Percentiles rank a stretch among this genome's conserved stretches.
These are phyloP conservation scores for Colletotrichum sp. DNA, from an alignment of 2,329 filamentous ascomycete species.

Conservation along the genomic window DNA sequence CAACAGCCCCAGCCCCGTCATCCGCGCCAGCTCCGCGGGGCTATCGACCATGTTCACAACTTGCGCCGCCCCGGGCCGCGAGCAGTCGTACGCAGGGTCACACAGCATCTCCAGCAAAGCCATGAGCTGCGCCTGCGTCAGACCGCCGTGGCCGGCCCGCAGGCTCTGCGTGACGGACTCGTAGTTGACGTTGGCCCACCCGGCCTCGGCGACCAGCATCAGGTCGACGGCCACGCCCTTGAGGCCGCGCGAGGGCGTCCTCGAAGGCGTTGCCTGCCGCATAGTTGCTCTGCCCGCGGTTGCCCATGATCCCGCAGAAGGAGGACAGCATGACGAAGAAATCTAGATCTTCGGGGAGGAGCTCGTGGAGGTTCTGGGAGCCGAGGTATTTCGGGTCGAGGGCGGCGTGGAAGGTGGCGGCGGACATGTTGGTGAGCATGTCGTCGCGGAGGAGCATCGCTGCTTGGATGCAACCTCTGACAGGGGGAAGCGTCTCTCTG, in stretches of 20 bases:
- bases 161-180: not conserved
- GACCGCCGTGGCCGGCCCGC: not conserved
- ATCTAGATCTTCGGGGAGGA: slow-evolving; percentile 33
- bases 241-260: slow-evolving; percentile 40
- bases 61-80: not conserved
- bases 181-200: not conserved
- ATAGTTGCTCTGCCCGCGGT: slow-evolving; percentile 62
- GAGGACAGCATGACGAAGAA: slow-evolving; percentile 59
- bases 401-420: slow-evolving; percentile 44
- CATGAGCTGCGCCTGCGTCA: not conserved
- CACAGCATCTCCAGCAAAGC: not conserved
- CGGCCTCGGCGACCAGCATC: not conserved
- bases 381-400: slow-evolving; percentile 54
- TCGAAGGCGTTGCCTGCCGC: slow-evolving; percentile 57
- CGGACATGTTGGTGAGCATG: slow-evolving; percentile 53
- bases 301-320: slow-evolving; percentile 59
- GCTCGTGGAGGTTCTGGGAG: slow-evolving; percentile 49
- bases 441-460: slow-evolving; percentile 42
- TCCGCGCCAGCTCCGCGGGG: not conserved
- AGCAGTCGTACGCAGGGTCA: not conserved
- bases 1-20: not conserved
- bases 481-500: slow-evolving; percentile 24
- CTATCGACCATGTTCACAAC: not conserved
- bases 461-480: slow-evolving; percentile 38
- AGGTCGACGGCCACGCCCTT: not conserved